A percentile compares a stretch with the other conserved stretches of the same genome.
Evolutionary conservation across 768 basidiomycete species (phyloP).

Genomic region (Amanita fuliginea): DNA sequence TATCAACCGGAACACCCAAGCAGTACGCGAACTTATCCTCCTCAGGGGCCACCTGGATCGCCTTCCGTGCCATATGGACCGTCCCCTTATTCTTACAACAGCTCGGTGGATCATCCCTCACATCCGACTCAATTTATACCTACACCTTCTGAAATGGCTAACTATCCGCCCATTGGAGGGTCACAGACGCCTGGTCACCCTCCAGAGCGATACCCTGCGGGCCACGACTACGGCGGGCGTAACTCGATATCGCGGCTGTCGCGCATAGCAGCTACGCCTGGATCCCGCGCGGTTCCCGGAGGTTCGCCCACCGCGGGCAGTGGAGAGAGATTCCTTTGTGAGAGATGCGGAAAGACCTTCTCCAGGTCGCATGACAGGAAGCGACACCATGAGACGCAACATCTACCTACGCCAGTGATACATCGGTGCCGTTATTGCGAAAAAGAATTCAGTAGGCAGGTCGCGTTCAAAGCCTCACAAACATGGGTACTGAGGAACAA

Average conservation of each 20-base stretch:
- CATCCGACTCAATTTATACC: slow-evolving; percentile 30
- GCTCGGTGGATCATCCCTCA: slow-evolving; percentile 8
- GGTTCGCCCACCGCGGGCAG: slow-evolving; percentile 24
- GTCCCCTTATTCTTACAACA: slow-evolving; percentile 14
- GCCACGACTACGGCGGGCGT: slow-evolving; percentile 13
- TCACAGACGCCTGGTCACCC: not conserved
- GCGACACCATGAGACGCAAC: slow-evolving; percentile 72
- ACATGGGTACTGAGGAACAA: not conserved
- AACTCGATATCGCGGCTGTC: slow-evolving; percentile 15
- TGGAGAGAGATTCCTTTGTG: slow-evolving; percentile 61
- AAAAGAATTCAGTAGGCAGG: slow-evolving; percentile 67
- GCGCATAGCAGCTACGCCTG: slow-evolving; percentile 31
- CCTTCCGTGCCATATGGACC: slow-evolving; percentile 16
- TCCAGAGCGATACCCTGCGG: slow-evolving; percentile 3
- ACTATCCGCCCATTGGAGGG: slow-evolving; percentile 13
- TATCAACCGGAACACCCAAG: slow-evolving; percentile 7
- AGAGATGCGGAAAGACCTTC: slow-evolving; percentile 69
- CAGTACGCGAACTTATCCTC: slow-evolving; percentile 15
- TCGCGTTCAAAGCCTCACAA: not conserved
- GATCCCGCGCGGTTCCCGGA: slow-evolving; percentile 20
- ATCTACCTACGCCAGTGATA: slow-evolving; percentile 48
- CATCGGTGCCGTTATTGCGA: slow-evolving; percentile 66
- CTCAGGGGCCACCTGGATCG: slow-evolving; percentile 10
- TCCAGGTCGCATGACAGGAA: slow-evolving; percentile 75
- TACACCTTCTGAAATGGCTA: slow-evolving; percentile 33